A percentile compares a stretch with the other conserved stretches of the same genome.
phyloP scores from a whole-genome alignment of 2,329 filamentous ascomycete species.

The Neonectria hederae region DNA sequence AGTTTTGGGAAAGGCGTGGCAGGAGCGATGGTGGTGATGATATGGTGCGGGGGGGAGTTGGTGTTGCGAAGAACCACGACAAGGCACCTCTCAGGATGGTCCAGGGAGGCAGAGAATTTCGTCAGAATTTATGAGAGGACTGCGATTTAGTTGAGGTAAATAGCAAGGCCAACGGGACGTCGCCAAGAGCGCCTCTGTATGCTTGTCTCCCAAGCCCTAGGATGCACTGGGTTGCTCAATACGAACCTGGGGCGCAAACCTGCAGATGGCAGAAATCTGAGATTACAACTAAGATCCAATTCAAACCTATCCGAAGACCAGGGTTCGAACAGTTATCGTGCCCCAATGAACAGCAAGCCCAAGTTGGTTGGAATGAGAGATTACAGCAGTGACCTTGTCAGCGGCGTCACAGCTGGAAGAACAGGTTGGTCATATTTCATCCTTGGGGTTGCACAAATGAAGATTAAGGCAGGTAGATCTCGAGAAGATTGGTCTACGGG shows the following conservation, averaged over 20 bases:
- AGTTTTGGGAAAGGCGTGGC: neutral
- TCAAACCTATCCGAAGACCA: neutral
- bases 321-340: neutral
- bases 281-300: neutral
- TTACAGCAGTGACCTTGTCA: neutral
- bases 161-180: neutral
- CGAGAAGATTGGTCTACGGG: neutral
- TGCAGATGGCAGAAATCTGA: constrained; percentile 19
- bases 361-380: neutral
- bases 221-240: constrained; percentile 13
- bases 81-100: neutral
- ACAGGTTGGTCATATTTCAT: neutral
- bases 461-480: neutral
- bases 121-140: neutral
- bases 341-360: neutral
- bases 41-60: neutral
- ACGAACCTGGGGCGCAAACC: constrained; percentile 28
- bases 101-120: neutral
- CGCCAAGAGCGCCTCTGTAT: neutral
- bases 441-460: neutral
- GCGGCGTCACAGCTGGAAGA: neutral
- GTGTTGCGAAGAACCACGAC: neutral
- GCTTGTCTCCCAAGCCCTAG: neutral
- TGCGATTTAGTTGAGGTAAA: neutral
- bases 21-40: constrained; percentile 3